These are phyloP conservation scores for Pholiota adiposa DNA, from an alignment of 1,284 basidiomycete genomes.

Conservation along the genomic window DNA sequence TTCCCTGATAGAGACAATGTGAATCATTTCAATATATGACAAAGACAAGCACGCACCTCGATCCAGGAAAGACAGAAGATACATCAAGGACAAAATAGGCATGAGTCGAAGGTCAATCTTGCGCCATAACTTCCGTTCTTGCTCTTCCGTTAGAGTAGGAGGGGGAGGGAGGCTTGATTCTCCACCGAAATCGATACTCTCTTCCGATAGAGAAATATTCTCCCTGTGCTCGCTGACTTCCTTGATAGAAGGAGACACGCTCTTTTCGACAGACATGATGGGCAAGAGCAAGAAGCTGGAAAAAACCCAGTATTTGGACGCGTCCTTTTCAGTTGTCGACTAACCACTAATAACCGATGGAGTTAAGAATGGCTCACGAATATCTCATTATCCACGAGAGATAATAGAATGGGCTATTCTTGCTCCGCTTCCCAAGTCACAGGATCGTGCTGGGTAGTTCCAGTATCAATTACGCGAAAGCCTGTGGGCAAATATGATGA, in stretches of 20 bases:
- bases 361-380: not conserved
- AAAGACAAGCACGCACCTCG: slow-evolving; percentile 42
- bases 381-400: not conserved
- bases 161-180: slow-evolving; percentile 48
- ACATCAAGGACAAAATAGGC: slow-evolving; percentile 69
- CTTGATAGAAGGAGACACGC: slow-evolving; percentile 9
- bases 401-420: slow-evolving; percentile 4
- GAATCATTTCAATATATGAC: not conserved
- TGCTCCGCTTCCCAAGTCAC: slow-evolving; percentile 3
- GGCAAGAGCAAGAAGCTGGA: slow-evolving; percentile 8
- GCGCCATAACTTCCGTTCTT: slow-evolving; percentile 62
- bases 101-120: slow-evolving; percentile 68
- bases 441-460: not conserved
- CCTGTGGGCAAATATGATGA: slow-evolving; percentile 8
- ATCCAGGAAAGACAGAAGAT: slow-evolving; percentile 68
- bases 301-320: not conserved
- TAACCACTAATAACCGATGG: not conserved
- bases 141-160: slow-evolving; percentile 48
- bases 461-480: slow-evolving; percentile 1
- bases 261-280: slow-evolving; percentile 24
- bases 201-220: slow-evolving; percentile 15
- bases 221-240: slow-evolving; percentile 13
- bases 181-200: slow-evolving; percentile 39
- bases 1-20: slow-evolving; percentile 44
- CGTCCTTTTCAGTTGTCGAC: slow-evolving; percentile 5